phyloP scores from a whole-genome alignment of 768 basidiomycete genomes.

The Collybia sp. region DNA sequence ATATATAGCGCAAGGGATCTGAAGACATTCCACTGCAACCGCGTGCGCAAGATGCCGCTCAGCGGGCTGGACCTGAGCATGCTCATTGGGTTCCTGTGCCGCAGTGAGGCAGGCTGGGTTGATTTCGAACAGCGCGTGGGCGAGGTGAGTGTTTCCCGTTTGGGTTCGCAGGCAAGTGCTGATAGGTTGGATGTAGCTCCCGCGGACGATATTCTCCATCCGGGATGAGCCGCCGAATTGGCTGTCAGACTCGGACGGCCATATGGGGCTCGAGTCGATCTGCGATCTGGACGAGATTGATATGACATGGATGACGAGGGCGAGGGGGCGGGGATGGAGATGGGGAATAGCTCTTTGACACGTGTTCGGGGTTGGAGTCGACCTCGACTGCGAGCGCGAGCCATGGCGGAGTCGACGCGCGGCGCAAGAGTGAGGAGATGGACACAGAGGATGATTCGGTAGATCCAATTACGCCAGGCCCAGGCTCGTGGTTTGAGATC shows the following conservation, averaged over 20 bases:
- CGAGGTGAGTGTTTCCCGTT: slow-evolving; percentile 48
- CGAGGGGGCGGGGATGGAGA: too few relatives aligned
- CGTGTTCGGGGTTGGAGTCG: slow-evolving; percentile 34
- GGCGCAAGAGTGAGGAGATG: slow-evolving; percentile 45
- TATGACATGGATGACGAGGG: slow-evolving; percentile 37
- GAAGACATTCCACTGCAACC: slow-evolving; percentile 94
- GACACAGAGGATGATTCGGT: slow-evolving; percentile 73
- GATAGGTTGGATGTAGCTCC: slow-evolving; percentile 30
- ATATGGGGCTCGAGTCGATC: slow-evolving; percentile 76
- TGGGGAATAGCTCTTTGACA: slow-evolving; percentile 50
- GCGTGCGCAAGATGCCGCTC: slow-evolving; percentile 93
- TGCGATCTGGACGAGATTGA: slow-evolving; percentile 74
- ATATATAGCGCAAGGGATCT: slow-evolving; percentile 73
- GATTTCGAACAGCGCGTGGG: slow-evolving; percentile 71
- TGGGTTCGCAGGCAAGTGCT: background rate
- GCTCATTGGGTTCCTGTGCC: slow-evolving; percentile 89
- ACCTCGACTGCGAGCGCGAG: slow-evolving; percentile 37
- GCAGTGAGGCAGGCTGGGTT: slow-evolving; percentile 79
- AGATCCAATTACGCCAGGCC: slow-evolving; percentile 67
- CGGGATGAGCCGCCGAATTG: slow-evolving; percentile 87
- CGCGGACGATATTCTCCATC: slow-evolving; percentile 77
- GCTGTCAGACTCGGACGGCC: slow-evolving; percentile 71
- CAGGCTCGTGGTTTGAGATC: slow-evolving; percentile 37
- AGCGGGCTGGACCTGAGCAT: slow-evolving; percentile 93
- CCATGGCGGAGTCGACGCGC: slow-evolving; percentile 24